Evolutionary conservation across 352 stramenopile species (phyloP), one percentile per base, ranked within the genome.

Genomic region (Peronospora belbahrii): DNA sequence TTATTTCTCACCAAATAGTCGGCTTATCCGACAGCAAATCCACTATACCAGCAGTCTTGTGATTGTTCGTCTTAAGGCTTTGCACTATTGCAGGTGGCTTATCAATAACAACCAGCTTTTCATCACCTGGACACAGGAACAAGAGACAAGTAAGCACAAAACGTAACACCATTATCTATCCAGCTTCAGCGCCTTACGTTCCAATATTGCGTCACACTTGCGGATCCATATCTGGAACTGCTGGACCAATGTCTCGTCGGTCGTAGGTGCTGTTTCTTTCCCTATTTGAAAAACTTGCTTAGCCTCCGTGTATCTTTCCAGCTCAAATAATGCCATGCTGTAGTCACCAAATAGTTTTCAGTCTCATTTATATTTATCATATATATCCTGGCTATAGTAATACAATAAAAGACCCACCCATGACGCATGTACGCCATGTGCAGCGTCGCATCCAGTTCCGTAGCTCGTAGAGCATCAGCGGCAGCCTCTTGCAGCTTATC

Each of bases 181-280:
- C 2, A 31, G 6, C 9, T 5, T 24, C 1, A 44, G 5, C 7
- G 8, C 46, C 76, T 52, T 37, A 88, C 77, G 71, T 51, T 88
- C 68, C 17, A 88, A 10, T 38, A 95, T 83, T 0, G 81, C 78
- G 31, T 95, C 73, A 42, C 85, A 95, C 45, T 94, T 95, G 53
- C 85, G 75, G 43, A 94, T 74, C 81, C 83, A 95, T 19, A 70
- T 92, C 56, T 81, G 76, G 48, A 92, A 86, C 9, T 65, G 71
- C 43, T 77, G 80, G 9, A 46, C 35, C 9, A 86, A 42, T 17
- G 42, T 25, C 14, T 81, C 59, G 14, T 75, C 66, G 0, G 32
- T 24, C 20, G 59, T 56, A 34, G 48, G 40, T 1, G 59, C 54
- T 18, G 22, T 36, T 4, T 65, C 31, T 45, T 84, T 84, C 22